A percentile compares a stretch with the other conserved stretches of the same genome.
Conservation (phyloP, 352 stramenopile genomes). For the Globisporangium nodosum region DNA sequence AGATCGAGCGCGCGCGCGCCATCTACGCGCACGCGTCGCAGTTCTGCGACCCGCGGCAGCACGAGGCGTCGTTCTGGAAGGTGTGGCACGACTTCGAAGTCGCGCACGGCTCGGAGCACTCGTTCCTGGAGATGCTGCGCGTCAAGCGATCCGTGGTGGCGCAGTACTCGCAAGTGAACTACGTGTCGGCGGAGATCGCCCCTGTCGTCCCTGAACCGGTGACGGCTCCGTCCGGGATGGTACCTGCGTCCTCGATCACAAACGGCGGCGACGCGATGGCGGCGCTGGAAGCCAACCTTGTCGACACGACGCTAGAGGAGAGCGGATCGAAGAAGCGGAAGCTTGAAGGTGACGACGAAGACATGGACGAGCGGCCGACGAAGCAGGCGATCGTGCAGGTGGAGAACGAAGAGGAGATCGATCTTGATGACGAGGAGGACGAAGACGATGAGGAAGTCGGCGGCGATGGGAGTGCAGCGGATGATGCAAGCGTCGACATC, state of each 20-base stretch:
- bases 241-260: constrained; percentile 37
- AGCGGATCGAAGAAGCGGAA: constrained; percentile 53
- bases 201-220: constrained; percentile 18
- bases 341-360: constrained; percentile 41
- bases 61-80: constrained; percentile 95
- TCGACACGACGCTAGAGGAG: constrained; percentile 39
- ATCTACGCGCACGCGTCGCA: constrained; percentile 96
- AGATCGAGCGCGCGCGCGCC: constrained; percentile 95
- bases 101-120: constrained; percentile 95
- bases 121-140: constrained; percentile 98
- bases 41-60: constrained; percentile 94
- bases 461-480: neutral
- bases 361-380: constrained; percentile 65
- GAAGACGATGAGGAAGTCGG: constrained; percentile 20
- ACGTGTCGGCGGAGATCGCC: constrained; percentile 91
- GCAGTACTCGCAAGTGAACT: constrained; percentile 96
- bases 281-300: constrained; percentile 77
- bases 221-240: constrained; percentile 41
- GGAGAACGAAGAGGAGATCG: constrained; percentile 90
- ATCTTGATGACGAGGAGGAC: constrained; percentile 86
- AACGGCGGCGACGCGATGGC: constrained; percentile 84
- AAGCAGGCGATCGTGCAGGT: constrained; percentile 74
- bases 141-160: constrained; percentile 96
- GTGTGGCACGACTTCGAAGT: constrained; percentile 96
- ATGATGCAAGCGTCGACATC: constrained; percentile 18